These are phyloP conservation scores for Cercospora janseana DNA, from an alignment of 2,329 filamentous ascomycete genomes.

Conservation along the genomic window DNA sequence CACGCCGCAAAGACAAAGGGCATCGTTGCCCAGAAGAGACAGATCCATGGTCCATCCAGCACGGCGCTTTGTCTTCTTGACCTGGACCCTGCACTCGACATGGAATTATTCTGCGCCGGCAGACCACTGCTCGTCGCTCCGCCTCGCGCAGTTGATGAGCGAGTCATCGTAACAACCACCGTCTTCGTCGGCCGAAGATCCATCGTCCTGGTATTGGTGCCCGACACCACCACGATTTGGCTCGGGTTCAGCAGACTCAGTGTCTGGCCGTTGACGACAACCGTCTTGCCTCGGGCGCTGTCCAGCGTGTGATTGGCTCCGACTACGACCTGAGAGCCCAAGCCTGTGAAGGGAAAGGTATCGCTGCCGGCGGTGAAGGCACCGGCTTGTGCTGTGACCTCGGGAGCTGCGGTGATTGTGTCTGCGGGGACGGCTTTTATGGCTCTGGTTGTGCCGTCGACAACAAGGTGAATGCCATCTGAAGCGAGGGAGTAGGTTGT, in stretches of 20 bases:
- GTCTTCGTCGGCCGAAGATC: conserved; percentile 1
- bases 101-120: too few species aligned
- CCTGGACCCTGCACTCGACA: too few species aligned
- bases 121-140: too few species aligned
- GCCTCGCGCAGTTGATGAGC: background rate
- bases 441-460: background rate
- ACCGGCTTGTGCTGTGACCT: background rate
- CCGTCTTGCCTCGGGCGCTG: background rate
- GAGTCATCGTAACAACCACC: conserved; percentile 1
- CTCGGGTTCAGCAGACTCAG: conserved; percentile 5
- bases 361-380: conserved; percentile 1
- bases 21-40: too few species aligned
- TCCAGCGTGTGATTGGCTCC: conserved; percentile 1
- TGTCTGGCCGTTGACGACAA: conserved; percentile 4
- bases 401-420: conserved; percentile 1
- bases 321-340: background rate
- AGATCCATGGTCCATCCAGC: too few species aligned
- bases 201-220: conserved; percentile 1
- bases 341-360: conserved; percentile 1
- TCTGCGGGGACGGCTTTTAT: background rate
- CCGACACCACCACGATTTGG: conserved; percentile 4
- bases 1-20: too few species aligned
- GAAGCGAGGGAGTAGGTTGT: conserved; percentile 3
- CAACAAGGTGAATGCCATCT: background rate
- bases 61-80: too few species aligned